Percentiles rank a stretch among this genome's conserved stretches.
Conservation (phyloP, 257 asterid genomes). For the Jasminum sambac region DNA sequence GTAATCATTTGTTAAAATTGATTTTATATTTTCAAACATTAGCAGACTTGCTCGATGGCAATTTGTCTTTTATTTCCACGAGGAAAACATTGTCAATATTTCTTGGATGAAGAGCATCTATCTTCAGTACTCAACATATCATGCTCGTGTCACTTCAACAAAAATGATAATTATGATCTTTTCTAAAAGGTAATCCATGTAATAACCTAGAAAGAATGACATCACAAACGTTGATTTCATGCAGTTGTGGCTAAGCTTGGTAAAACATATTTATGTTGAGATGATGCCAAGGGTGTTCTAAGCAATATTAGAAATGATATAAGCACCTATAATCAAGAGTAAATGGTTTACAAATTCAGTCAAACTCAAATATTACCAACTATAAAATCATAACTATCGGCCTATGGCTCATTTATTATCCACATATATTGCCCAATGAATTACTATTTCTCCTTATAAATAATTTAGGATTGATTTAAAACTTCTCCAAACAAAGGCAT, state of each 20-base stretch:
- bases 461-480: too few species aligned
- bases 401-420: too few species aligned
- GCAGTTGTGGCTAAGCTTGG: neutral
- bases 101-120: neutral
- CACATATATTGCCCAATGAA: too few species aligned
- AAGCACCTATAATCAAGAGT: too few species aligned
- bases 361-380: too few species aligned
- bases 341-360: too few species aligned
- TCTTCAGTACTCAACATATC: neutral
- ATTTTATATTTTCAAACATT: neutral
- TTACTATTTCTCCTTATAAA: too few species aligned
- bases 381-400: too few species aligned
- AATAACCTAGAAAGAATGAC: neutral
- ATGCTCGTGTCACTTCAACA: neutral
- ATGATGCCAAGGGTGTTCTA: neutral
- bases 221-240: neutral
- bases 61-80: neutral
- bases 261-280: neutral
- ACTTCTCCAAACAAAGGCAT: too few species aligned
- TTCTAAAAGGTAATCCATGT: neutral
- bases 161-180: neutral
- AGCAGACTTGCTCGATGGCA: neutral
- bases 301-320: neutral
- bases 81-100: neutral
- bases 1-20: neutral